Percentiles rank a stretch among this genome's conserved stretches.
These are phyloP conservation scores for Fistulinella prunicolor DNA, from an alignment of 768 basidiomycete genomes.

Conservation along the genomic window DNA sequence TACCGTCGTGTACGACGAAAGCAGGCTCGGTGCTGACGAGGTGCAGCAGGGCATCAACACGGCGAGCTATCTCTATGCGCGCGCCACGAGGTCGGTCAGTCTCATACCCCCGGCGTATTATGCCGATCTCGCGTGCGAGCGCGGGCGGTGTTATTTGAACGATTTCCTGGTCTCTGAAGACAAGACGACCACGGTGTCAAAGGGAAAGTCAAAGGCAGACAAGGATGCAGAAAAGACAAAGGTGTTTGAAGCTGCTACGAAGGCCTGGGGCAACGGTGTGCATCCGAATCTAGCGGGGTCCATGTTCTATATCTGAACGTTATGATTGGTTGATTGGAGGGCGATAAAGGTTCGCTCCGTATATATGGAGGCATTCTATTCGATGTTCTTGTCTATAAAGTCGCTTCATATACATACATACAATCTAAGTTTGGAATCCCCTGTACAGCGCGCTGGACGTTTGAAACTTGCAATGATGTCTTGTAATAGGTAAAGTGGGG, in stretches of 20 bases:
- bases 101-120: conserved; percentile 79
- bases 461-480: background rate
- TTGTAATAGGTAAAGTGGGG: background rate
- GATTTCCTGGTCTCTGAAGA: conserved; percentile 60
- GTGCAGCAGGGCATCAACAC: conserved; percentile 72
- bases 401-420: too few relatives aligned
- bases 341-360: too few relatives aligned
- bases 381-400: background rate
- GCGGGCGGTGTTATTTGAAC: conserved; percentile 74
- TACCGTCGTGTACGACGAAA: conserved; percentile 78
- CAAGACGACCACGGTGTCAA: conserved; percentile 39
- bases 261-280: conserved; percentile 53
- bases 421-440: background rate
- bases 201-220: conserved; percentile 31
- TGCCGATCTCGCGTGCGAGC: conserved; percentile 79
- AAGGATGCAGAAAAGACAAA: conserved; percentile 28
- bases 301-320: conserved; percentile 80
- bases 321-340: too few relatives aligned
- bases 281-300: conserved; percentile 54
- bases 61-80: conserved; percentile 70
- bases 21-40: conserved; percentile 60
- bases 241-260: conserved; percentile 20
- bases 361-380: too few relatives aligned
- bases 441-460: too few relatives aligned
- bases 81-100: conserved; percentile 83